These are phyloP conservation scores for Guyanaporus albipodus DNA, from an alignment of 768 basidiomycete genomes.

Conservation along the genomic window DNA sequence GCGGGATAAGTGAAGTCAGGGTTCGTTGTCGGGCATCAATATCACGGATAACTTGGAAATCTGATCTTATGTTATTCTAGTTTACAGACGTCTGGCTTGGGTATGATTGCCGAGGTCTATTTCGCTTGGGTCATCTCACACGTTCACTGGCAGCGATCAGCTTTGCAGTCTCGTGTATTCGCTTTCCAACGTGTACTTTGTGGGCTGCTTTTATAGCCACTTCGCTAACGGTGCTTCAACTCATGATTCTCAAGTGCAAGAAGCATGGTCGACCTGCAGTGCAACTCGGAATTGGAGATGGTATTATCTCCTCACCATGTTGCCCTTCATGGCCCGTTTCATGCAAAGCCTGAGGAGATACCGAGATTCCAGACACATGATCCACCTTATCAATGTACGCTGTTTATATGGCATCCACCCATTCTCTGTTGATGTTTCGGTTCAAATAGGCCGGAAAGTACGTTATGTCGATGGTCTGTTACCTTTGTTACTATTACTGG, in stretches of 20 bases:
- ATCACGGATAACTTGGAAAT: not conserved
- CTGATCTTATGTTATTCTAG: conserved; percentile 31
- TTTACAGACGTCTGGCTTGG: conserved; percentile 91
- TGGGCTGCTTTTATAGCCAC: conserved; percentile 66
- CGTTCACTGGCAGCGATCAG: conserved; percentile 54
- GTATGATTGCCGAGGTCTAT: conserved; percentile 37
- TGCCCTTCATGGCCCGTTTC: conserved; percentile 76
- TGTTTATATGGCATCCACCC: not conserved
- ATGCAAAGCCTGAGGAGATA: conserved; percentile 88
- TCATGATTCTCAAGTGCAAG: conserved; percentile 36
- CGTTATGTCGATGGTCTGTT: conserved; percentile 55
- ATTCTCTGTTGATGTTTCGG: not conserved
- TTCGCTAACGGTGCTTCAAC: conserved; percentile 3
- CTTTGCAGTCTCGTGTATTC: conserved; percentile 77
- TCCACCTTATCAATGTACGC: conserved; percentile 85
- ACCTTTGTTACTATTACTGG: conserved; percentile 76
- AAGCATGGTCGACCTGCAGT: conserved; percentile 42
- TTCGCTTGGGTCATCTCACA: conserved; percentile 4
- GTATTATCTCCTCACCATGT: conserved; percentile 51
- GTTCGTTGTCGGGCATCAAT: conserved; percentile 33
- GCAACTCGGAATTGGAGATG: conserved; percentile 52
- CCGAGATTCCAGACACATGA: conserved; percentile 62
- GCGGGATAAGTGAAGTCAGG: conserved; percentile 73
- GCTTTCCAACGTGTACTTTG: conserved; percentile 65
- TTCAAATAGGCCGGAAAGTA: conserved; percentile 79